A percentile compares a stretch with the other conserved stretches of the same genome.
Evolutionary conservation across 768 basidiomycete species (phyloP).

Genomic region (Termitomyces sp.): DNA sequence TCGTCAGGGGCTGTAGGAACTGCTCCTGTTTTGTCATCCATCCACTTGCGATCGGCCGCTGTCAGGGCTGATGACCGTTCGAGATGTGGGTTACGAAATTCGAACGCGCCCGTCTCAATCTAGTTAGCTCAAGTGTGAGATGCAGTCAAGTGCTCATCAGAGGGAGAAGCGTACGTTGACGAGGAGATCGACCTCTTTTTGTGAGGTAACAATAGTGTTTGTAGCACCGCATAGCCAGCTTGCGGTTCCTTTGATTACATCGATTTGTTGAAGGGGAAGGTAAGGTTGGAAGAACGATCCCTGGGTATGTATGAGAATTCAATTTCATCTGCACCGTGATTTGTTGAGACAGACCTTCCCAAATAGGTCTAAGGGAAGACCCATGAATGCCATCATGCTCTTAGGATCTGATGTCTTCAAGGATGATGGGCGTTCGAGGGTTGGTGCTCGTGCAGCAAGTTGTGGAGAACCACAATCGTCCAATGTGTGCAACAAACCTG

Average conservation of each 20-base stretch:
- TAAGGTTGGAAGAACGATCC: constrained; percentile 98
- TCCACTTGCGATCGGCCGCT: constrained; percentile 94
- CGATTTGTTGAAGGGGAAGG: constrained; percentile 90
- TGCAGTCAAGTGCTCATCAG: neutral
- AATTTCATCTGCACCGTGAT: neutral
- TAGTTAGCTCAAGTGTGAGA: constrained; percentile 22
- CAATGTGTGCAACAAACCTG: constrained; percentile 81
- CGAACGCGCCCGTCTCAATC: constrained; percentile 83
- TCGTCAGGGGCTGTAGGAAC: constrained; percentile 61
- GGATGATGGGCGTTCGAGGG: constrained; percentile 62
- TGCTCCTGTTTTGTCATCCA: constrained; percentile 71
- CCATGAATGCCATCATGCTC: constrained; percentile 88
- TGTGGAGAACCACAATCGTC: constrained; percentile 91
- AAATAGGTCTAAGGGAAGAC: constrained; percentile 91
- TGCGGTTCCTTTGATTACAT: constrained; percentile 71
- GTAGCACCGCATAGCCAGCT: constrained; percentile 95
- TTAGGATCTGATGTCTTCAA: constrained; percentile 84
- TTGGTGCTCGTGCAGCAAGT: constrained; percentile 59
- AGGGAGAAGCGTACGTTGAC: constrained; percentile 56
- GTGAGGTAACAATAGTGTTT: constrained; percentile 91
- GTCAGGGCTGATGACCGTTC: constrained; percentile 79
- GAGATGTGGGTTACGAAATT: constrained; percentile 78
- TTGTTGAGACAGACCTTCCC: constrained; percentile 54
- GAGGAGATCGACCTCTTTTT: constrained; percentile 85
- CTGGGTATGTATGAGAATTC: constrained; percentile 26